Conservation (phyloP, 148 eudicot genomes). For the Rheum nobile region DNA sequence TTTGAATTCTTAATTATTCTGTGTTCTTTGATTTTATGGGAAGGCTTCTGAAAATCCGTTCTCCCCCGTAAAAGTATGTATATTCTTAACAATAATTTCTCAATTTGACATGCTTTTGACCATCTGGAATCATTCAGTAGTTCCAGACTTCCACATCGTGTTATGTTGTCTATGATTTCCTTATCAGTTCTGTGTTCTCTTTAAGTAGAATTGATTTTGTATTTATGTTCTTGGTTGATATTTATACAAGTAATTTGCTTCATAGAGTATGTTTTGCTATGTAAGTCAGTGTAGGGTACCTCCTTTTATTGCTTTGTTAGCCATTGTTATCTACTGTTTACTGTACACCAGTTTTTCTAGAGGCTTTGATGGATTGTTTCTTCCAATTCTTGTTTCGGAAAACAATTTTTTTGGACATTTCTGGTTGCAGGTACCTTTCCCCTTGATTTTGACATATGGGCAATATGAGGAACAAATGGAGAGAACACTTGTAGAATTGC, state of each 20-base stretch:
- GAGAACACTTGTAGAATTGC: conserved; percentile 12
- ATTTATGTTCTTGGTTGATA: not conserved
- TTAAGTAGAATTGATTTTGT: not conserved
- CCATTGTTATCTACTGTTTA: not conserved
- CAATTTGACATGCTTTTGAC: too few relatives aligned
- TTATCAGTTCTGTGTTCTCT: too few relatives aligned
- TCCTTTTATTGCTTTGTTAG: not conserved
- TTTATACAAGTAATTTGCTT: not conserved
- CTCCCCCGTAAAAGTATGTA: too few relatives aligned
- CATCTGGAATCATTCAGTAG: too few relatives aligned
- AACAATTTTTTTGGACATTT: not conserved
- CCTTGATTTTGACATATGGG: conserved; percentile 10
- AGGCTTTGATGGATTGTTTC: too few relatives aligned
- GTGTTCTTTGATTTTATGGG: too few relatives aligned
- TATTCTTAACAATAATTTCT: too few relatives aligned
- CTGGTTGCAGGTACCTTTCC: conserved; percentile 9
- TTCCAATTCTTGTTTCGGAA: not conserved
- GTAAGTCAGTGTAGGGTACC: too few relatives aligned
- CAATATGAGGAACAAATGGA: conserved; percentile 26
- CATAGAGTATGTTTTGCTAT: not conserved
- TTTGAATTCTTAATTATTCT: too few relatives aligned
- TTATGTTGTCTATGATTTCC: too few relatives aligned
- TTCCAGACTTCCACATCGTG: too few relatives aligned
- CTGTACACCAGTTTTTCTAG: not conserved
- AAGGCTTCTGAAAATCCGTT: too few relatives aligned